Evolutionary conservation across 2,329 filamentous ascomycete species (phyloP).

Genomic region (Fonsecaea pedrosoi): DNA sequence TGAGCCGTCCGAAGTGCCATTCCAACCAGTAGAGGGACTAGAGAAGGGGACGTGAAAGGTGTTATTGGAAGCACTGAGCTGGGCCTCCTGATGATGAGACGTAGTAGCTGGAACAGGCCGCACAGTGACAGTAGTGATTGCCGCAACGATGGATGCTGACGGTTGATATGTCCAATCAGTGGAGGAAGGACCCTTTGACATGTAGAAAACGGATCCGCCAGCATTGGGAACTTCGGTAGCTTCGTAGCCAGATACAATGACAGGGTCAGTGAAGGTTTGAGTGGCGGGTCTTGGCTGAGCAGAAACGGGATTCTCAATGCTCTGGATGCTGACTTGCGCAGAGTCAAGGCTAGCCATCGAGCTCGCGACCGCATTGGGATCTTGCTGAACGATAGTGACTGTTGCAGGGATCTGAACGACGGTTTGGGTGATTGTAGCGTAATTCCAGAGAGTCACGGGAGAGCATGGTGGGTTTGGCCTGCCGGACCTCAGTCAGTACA

Average conservation of each 20-base stretch:
- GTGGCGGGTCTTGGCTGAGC: slow-evolving; percentile 24
- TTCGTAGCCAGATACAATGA: slow-evolving; percentile 34
- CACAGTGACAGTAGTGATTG: slow-evolving; percentile 32
- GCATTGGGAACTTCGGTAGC: slow-evolving; percentile 36
- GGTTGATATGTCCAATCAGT: slow-evolving; percentile 11
- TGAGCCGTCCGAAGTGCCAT: slow-evolving; percentile 19
- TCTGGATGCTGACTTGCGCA: slow-evolving; percentile 30
- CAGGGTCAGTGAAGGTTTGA: slow-evolving; percentile 30
- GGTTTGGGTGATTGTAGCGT: slow-evolving; percentile 31
- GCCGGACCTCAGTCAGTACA: slow-evolving; percentile 12
- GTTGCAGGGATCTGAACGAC: slow-evolving; percentile 29
- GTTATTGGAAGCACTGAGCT: not conserved
- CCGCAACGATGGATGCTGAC: slow-evolving; percentile 21
- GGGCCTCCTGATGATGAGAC: slow-evolving; percentile 9
- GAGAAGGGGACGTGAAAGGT: slow-evolving; percentile 26
- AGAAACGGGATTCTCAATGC: slow-evolving; percentile 30
- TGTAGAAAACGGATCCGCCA: slow-evolving; percentile 32
- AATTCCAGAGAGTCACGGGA: slow-evolving; percentile 27
- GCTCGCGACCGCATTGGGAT: slow-evolving; percentile 32
- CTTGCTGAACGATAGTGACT: slow-evolving; percentile 37
- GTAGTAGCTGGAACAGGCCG: slow-evolving; percentile 14
- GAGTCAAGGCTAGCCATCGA: slow-evolving; percentile 34
- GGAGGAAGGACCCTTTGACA: slow-evolving; percentile 19
- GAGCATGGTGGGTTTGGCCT: slow-evolving; percentile 30
- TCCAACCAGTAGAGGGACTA: slow-evolving; percentile 29